Conservation (phyloP, 345 rosid species). For the Ricinus communis region DNA sequence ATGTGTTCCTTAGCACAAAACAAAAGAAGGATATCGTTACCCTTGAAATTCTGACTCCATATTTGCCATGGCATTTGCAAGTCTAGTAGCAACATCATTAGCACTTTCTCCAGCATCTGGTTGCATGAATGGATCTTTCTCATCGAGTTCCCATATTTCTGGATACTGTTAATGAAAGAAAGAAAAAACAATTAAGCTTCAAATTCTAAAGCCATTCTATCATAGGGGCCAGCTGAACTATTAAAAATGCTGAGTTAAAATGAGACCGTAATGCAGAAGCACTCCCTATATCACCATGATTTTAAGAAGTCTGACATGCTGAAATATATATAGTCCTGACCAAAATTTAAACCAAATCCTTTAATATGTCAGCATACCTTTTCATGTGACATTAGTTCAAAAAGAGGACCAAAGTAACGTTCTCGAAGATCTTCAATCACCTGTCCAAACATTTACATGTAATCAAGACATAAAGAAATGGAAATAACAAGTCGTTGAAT, state of each 20-base stretch:
- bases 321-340: not conserved
- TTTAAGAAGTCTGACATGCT: not conserved
- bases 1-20: not conserved
- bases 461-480: slow-evolving; percentile 3
- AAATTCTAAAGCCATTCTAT: not conserved
- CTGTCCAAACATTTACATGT: slow-evolving; percentile 31
- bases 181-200: slow-evolving; percentile 10
- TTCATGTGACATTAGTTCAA: slow-evolving; percentile 80
- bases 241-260: not conserved
- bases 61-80: slow-evolving; percentile 48
- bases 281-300: not conserved
- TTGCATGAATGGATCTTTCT: slow-evolving; percentile 65
- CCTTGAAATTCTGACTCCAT: slow-evolving; percentile 74
- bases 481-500: not conserved
- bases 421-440: slow-evolving; percentile 79
- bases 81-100: slow-evolving; percentile 75
- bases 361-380: slow-evolving; percentile 41
- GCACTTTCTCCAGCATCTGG: slow-evolving; percentile 91
- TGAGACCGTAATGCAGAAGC: no score
- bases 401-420: slow-evolving; percentile 86
- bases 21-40: slow-evolving; percentile 34
- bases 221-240: not conserved
- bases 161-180: slow-evolving; percentile 44
- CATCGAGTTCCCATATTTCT: slow-evolving; percentile 87
- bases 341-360: not conserved